phyloP scores from a whole-genome alignment of 2,329 filamentous ascomycete genomes.

The Fusarium sublunatum region DNA sequence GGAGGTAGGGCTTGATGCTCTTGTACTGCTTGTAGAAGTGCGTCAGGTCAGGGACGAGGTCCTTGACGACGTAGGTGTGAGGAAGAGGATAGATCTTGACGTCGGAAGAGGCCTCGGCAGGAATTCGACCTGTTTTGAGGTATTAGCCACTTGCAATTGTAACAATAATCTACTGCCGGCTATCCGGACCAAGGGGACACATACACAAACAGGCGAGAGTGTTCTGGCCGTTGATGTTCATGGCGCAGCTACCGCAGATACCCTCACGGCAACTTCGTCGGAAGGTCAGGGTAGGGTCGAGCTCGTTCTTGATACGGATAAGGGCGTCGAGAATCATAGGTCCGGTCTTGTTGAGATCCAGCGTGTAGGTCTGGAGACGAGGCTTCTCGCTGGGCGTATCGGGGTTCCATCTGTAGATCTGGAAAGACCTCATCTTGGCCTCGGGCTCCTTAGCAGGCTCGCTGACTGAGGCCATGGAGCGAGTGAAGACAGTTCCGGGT shows the following conservation, averaged over 20 bases:
- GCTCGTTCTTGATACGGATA: conserved; percentile 98
- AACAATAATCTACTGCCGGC: conserved; percentile 43
- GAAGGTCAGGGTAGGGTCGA: conserved; percentile 97
- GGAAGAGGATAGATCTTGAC: conserved; percentile 97
- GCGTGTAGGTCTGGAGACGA: conserved; percentile 91
- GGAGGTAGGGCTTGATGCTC: conserved; percentile 98
- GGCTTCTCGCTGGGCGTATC: conserved; percentile 94
- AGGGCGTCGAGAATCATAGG: conserved; percentile 98
- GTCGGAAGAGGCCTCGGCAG: conserved; percentile 81
- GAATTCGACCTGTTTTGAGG: conserved; percentile 80
- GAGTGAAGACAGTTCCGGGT: conserved; percentile 57
- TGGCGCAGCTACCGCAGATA: conserved; percentile 97
- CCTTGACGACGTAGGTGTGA: conserved; percentile 99
- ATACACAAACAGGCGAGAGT: conserved; percentile 96
- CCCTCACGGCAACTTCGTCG: conserved; percentile 95
- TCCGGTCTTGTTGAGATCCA: conserved; percentile 98
- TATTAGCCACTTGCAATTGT: conserved; percentile 29
- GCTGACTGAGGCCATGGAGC: conserved; percentile 67
- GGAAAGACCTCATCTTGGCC: conserved; percentile 89
- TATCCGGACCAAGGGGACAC: conserved; percentile 20
- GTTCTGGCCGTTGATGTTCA: conserved; percentile 99
- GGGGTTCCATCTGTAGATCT: conserved; percentile 99
- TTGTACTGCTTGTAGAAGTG: conserved; percentile 99
- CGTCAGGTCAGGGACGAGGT: conserved; percentile 96
- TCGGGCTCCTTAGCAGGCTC: conserved; percentile 71